Percentiles rank a stretch among this genome's conserved stretches.
Evolutionary conservation across 176 grass and related monocot species (phyloP).

Genomic region (Rhynchospora pubera): DNA sequence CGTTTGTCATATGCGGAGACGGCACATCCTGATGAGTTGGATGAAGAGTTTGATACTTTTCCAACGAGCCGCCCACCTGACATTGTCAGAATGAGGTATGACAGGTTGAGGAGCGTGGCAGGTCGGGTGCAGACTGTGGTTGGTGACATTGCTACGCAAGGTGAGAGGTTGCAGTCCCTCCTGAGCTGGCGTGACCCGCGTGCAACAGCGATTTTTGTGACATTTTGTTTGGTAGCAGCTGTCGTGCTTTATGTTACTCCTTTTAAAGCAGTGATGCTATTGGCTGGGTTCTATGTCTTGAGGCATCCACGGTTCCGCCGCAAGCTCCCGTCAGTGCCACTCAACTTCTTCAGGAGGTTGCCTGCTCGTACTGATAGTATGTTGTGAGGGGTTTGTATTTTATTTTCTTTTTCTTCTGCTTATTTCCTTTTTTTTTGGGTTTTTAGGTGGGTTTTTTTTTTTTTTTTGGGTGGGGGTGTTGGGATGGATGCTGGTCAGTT

Average conservation of each 20-base stretch:
- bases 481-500: neutral
- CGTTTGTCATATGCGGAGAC: constrained; percentile 34
- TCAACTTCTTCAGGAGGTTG: constrained; percentile 61
- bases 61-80: constrained; percentile 37
- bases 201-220: constrained; percentile 41
- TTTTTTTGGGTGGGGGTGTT: too few species aligned
- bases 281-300: constrained; percentile 40
- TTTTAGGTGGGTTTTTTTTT: too few species aligned
- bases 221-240: constrained; percentile 41
- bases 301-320: constrained; percentile 53
- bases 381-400: constrained; percentile 19
- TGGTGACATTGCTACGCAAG: constrained; percentile 39
- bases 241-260: constrained; percentile 43
- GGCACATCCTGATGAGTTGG: constrained; percentile 36
- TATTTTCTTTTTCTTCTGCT: neutral
- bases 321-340: constrained; percentile 45
- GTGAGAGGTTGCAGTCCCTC: constrained; percentile 48
- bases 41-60: constrained; percentile 57
- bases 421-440: neutral
- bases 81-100: constrained; percentile 49
- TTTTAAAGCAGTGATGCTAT: constrained; percentile 29
- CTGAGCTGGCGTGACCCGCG: constrained; percentile 48
- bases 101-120: constrained; percentile 43
- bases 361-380: constrained; percentile 39
- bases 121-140: constrained; percentile 35